A percentile compares a stretch with the other conserved stretches of the same genome.
phyloP scores from a whole-genome alignment of 2,329 filamentous ascomycete genomes.

The Aschersonia sp. region DNA sequence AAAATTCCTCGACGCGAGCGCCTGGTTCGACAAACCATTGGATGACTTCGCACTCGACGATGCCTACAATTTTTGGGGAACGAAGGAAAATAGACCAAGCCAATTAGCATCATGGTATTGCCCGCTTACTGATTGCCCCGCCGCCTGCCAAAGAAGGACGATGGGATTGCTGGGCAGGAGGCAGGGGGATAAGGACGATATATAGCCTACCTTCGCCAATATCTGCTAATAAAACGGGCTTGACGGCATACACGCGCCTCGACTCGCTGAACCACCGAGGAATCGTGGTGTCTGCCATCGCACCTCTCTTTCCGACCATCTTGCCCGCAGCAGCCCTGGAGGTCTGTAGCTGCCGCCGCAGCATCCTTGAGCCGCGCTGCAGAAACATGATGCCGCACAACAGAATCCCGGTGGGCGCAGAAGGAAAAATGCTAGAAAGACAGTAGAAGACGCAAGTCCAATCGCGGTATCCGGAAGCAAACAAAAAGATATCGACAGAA shows the following conservation, averaged over 20 bases:
- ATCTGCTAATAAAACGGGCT: constrained; percentile 70
- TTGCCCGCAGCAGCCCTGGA: constrained; percentile 24
- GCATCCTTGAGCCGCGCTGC: constrained; percentile 32
- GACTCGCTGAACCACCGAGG: constrained; percentile 37
- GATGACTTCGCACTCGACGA: constrained; percentile 96
- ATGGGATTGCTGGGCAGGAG: too few species aligned
- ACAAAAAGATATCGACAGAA: not conserved
- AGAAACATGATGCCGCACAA: constrained; percentile 33
- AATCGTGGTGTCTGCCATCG: constrained; percentile 10
- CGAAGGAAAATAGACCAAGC: constrained; percentile 1
- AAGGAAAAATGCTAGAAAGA: not conserved
- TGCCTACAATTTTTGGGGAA: constrained; percentile 41
- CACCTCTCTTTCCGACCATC: constrained; percentile 12
- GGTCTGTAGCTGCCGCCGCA: constrained; percentile 35
- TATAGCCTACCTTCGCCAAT: constrained; percentile 58
- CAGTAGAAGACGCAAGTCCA: too few species aligned
- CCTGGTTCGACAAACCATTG: constrained; percentile 99
- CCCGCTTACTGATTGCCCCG: too few species aligned
- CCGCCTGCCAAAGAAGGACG: too few species aligned
- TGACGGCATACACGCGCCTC: constrained; percentile 40
- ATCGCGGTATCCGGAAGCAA: too few species aligned
- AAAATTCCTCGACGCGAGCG: constrained; percentile 92
- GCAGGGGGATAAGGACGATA: too few species aligned
- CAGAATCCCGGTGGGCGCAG: too few species aligned
- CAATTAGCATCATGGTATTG: too few species aligned